phyloP scores from a whole-genome alignment of 495 filamentous ascomycete species.

The Copromyces sp. region DNA sequence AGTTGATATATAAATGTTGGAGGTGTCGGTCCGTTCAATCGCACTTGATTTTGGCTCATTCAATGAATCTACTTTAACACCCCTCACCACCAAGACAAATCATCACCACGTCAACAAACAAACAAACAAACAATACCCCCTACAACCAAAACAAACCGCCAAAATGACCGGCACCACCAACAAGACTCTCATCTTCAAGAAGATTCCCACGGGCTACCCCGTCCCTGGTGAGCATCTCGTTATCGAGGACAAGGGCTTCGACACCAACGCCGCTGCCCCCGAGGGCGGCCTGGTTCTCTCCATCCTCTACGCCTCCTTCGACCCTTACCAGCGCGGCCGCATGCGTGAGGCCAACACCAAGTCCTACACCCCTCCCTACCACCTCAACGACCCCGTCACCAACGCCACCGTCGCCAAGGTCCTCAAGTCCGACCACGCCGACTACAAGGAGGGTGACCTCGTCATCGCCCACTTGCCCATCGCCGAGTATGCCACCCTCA shows the following conservation, averaged over 20 bases:
- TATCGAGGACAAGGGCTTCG: slow-evolving; percentile 58
- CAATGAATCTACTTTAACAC: background rate
- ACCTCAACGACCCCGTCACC: slow-evolving; percentile 45
- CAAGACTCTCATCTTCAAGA: slow-evolving; percentile 74
- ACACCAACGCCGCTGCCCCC: slow-evolving; percentile 53
- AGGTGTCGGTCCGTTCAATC: background rate
- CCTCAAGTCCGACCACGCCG: slow-evolving; percentile 50
- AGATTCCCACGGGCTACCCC: slow-evolving; percentile 57
- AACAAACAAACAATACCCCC: no score
- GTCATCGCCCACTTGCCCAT: slow-evolving; percentile 49
- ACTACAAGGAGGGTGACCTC: slow-evolving; percentile 57
- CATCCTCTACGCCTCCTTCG: slow-evolving; percentile 71
- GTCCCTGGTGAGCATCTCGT: slow-evolving; percentile 61
- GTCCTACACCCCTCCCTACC: slow-evolving; percentile 54
- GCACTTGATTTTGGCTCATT: background rate
- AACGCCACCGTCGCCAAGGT: slow-evolving; percentile 52
- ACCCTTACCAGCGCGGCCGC: slow-evolving; percentile 79
- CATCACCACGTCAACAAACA: no score
- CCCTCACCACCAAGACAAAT: background rate
- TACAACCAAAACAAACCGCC: background rate
- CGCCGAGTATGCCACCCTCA: slow-evolving; percentile 51
- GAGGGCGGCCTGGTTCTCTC: slow-evolving; percentile 59
- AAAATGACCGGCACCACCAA: slow-evolving; percentile 34
- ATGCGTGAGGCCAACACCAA: slow-evolving; percentile 41
- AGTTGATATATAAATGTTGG: background rate